phyloP scores from a whole-genome alignment of 164 flowering plant species.

The Kingdonia uniflora region DNA sequence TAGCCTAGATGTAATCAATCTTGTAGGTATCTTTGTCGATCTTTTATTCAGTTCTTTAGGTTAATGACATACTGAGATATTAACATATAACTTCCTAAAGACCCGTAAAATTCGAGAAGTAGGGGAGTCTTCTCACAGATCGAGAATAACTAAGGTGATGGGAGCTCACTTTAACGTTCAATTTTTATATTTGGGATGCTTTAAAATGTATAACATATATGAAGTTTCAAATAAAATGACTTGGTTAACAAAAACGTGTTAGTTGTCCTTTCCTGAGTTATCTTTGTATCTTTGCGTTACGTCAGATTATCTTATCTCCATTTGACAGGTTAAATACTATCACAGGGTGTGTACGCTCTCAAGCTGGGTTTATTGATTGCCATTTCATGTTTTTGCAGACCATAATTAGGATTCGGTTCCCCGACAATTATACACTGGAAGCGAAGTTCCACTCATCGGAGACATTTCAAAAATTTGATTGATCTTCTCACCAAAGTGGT shows the following conservation, averaged over 20 bases:
- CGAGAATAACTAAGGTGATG: conserved; percentile 68
- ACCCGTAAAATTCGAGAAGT: conserved; percentile 80
- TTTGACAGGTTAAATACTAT: too few species aligned
- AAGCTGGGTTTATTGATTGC: too few species aligned
- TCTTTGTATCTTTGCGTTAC: too few species aligned
- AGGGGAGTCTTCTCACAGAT: conserved; percentile 79
- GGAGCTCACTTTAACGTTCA: background rate
- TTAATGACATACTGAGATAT: background rate
- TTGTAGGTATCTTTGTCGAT: too few species aligned
- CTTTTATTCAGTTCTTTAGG: too few species aligned
- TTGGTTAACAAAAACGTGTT: background rate
- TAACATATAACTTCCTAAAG: conserved; percentile 65
- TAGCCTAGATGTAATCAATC: too few species aligned
- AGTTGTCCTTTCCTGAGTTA: background rate
- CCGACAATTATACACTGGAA: conserved; percentile 77
- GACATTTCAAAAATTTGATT: conserved; percentile 51
- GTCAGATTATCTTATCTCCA: too few species aligned
- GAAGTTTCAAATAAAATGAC: background rate
- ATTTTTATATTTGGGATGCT: too few species aligned
- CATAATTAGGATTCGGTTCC: conserved; percentile 75
- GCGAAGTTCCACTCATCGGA: conserved; percentile 83
- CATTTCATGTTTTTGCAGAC: conserved; percentile 31
- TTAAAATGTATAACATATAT: background rate
- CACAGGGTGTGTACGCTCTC: too few species aligned
- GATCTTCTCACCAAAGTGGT: conserved; percentile 61